Conservation (phyloP, 2,329 filamentous ascomycete species). For the Aspergillus persii region DNA sequence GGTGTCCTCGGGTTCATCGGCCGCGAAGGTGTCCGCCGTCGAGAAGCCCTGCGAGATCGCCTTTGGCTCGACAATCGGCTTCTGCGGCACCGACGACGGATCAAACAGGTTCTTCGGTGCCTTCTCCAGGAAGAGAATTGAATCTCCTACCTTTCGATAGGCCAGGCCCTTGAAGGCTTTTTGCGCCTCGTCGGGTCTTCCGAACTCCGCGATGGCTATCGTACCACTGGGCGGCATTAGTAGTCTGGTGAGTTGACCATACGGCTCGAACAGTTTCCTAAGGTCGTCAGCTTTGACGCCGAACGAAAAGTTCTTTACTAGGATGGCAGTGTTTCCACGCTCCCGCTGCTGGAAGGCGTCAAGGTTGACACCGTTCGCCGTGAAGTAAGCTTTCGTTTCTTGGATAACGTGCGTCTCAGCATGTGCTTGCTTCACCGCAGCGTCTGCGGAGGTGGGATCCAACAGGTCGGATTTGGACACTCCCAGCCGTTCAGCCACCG, state of each 20-base stretch:
- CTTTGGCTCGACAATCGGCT: constrained; percentile 28
- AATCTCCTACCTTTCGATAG: constrained; percentile 88
- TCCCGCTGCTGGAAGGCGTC: constrained; percentile 84
- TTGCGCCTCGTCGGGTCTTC: constrained; percentile 73
- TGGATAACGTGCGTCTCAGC: constrained; percentile 95
- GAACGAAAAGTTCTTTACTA: constrained; percentile 93
- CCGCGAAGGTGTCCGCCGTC: constrained; percentile 43
- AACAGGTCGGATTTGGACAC: constrained; percentile 88
- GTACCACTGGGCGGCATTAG: constrained; percentile 91
- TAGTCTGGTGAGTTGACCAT: constrained; percentile 75
- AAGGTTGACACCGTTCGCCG: constrained; percentile 82
- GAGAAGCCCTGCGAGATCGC: constrained; percentile 41
- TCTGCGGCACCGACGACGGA: constrained; percentile 32
- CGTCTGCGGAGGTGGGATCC: constrained; percentile 92
- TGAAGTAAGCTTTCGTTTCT: constrained; percentile 91
- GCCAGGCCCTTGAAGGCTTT: constrained; percentile 80
- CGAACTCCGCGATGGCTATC: constrained; percentile 89
- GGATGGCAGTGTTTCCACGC: constrained; percentile 79
- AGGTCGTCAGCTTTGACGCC: constrained; percentile 78
- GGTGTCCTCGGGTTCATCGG: constrained; percentile 35
- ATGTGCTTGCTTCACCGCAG: constrained; percentile 92
- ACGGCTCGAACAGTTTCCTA: constrained; percentile 77
- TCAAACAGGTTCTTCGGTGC: constrained; percentile 79
- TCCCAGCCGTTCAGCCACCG: constrained; percentile 80
- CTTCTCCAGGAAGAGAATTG: constrained; percentile 89